phyloP scores from a whole-genome alignment of 805 yeast species.

The Starmerella etchellsii region DNA sequence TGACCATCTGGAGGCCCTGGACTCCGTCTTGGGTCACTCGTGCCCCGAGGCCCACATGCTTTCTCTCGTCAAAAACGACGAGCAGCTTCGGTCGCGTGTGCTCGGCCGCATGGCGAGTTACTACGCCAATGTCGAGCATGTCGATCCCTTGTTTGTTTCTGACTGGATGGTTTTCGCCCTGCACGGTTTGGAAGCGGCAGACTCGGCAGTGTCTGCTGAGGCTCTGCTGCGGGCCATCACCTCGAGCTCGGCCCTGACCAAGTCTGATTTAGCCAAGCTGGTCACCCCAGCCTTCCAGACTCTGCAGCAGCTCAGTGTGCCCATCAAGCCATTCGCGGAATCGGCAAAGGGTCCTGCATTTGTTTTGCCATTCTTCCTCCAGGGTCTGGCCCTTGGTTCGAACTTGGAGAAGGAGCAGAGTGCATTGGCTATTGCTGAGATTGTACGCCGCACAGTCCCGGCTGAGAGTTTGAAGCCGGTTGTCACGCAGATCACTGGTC shows the following conservation, averaged over 20 bases:
- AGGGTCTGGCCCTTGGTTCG: slow-evolving; percentile 90
- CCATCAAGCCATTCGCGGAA: slow-evolving; percentile 52
- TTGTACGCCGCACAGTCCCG: slow-evolving; percentile 79
- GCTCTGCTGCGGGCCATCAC: slow-evolving; percentile 54
- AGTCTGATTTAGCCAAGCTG: slow-evolving; percentile 61
- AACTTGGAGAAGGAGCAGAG: slow-evolving; percentile 71
- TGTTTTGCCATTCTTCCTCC: slow-evolving; percentile 79
- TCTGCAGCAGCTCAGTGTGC: slow-evolving; percentile 47
- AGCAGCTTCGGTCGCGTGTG: slow-evolving; percentile 35
- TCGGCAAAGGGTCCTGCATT: slow-evolving; percentile 73
- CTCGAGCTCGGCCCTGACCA: slow-evolving; percentile 44
- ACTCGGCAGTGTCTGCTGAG: slow-evolving; percentile 42
- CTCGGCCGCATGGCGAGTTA: slow-evolving; percentile 58
- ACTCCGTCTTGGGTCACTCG: slow-evolving; percentile 53
- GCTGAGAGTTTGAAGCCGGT: slow-evolving; percentile 58
- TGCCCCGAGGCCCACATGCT: slow-evolving; percentile 42
- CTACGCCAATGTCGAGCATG: slow-evolving; percentile 35
- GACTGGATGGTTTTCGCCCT: slow-evolving; percentile 67
- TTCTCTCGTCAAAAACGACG: slow-evolving; percentile 65
- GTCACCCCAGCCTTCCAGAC: slow-evolving; percentile 74
- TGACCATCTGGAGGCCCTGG: slow-evolving; percentile 34
- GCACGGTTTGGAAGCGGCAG: slow-evolving; percentile 47
- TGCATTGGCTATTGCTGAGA: slow-evolving; percentile 78
- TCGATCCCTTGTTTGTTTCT: slow-evolving; percentile 48
- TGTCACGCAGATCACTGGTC: slow-evolving; percentile 92